These are phyloP conservation scores for Termitomyces sp. DNA, from an alignment of 1,284 basidiomycete species.

Conservation along the genomic window DNA sequence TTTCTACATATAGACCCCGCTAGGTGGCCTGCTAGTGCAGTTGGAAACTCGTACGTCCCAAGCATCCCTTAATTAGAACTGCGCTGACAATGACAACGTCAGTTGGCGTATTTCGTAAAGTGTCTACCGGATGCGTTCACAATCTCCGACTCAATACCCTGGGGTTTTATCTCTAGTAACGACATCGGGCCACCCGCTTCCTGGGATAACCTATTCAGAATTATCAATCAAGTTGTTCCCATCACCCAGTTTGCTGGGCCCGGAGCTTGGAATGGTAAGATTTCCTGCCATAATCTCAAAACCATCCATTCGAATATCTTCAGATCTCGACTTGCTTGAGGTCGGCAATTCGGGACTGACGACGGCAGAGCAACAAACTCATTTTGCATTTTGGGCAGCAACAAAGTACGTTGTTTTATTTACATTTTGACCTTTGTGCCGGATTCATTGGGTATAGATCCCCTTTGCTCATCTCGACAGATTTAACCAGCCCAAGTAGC, in stretches of 20 bases:
- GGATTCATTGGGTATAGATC: conserved; percentile 26
- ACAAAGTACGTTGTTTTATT: conserved; percentile 28
- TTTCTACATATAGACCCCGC: conserved; percentile 33
- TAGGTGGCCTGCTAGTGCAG: conserved; percentile 39
- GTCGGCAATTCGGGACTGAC: conserved; percentile 43
- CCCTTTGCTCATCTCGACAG: conserved; percentile 42
- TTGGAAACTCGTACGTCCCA: conserved; percentile 37
- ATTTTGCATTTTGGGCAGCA: conserved; percentile 48
- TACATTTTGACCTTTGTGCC: background rate
- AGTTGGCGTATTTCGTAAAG: conserved; percentile 45
- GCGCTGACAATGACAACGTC: background rate
- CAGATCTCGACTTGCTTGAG: conserved; percentile 44
- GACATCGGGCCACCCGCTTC: conserved; percentile 44
- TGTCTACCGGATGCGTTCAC: background rate
- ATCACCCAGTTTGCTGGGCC: conserved; percentile 41
- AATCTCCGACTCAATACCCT: background rate
- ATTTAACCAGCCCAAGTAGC: conserved; percentile 32
- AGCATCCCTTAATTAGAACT: background rate
- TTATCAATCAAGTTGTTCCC: conserved; percentile 47
- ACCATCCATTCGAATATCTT: background rate
- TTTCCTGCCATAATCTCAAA: background rate
- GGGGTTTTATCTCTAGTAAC: conserved; percentile 29
- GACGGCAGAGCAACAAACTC: conserved; percentile 39
- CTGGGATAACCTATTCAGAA: conserved; percentile 43
- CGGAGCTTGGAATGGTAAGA: conserved; percentile 38